Evolutionary conservation across 148 eudicot species (phyloP).

Genomic region (Spergularia marina): DNA sequence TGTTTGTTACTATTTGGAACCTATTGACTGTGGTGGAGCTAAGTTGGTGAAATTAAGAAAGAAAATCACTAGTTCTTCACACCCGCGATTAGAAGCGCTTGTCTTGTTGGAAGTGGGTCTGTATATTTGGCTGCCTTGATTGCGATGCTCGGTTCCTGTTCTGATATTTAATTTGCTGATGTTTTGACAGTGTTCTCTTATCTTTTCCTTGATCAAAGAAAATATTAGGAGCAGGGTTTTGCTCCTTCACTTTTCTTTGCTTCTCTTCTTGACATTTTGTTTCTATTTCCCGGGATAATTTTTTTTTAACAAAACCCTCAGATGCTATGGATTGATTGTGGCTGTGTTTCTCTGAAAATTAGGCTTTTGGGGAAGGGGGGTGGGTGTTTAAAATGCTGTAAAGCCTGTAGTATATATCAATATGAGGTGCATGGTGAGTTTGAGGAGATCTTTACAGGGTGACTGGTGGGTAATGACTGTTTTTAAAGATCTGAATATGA

Average conservation of each 20-base stretch:
- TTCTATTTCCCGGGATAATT: no score
- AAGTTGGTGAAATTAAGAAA: neutral
- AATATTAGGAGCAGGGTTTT: neutral
- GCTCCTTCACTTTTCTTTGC: neutral
- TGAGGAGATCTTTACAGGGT: neutral
- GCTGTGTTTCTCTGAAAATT: no score
- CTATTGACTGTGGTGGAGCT: neutral
- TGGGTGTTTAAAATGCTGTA: neutral
- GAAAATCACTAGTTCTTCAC: neutral
- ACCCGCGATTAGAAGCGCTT: no score
- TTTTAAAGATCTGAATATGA: neutral
- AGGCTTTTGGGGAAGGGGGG: no score
- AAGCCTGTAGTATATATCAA: neutral
- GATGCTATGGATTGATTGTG: no score
- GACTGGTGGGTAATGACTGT: neutral
- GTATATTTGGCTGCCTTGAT: no score
- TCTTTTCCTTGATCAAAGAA: neutral
- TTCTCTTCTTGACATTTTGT: neutral
- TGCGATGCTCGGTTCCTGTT: no score
- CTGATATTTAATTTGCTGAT: no score
- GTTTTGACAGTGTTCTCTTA: neutral
- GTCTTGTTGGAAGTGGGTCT: no score
- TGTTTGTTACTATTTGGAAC: neutral
- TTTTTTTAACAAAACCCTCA: no score
- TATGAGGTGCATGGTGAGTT: neutral